Evolutionary conservation across 23 red algal species (phyloP).

Genomic region (Chondrus crispus): DNA sequence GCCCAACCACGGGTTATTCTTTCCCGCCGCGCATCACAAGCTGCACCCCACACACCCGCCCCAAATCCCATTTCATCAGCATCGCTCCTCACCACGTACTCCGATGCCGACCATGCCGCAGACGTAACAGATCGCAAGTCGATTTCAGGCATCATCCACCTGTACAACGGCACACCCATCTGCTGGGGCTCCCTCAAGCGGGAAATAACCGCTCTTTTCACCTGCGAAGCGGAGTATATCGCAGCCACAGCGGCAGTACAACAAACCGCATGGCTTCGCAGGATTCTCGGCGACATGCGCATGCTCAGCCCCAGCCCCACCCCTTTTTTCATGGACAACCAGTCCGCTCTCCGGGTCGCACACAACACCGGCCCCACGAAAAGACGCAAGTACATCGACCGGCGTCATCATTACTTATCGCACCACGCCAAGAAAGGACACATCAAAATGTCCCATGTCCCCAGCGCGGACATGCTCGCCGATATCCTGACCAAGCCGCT

Average conservation of each 20-base stretch:
- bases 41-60: no score
- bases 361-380: slow-evolving; percentile 13
- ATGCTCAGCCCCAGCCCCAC: no score
- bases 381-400: slow-evolving; percentile 32
- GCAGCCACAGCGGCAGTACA: not conserved
- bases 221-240: not conserved
- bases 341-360: not conserved
- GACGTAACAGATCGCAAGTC: not conserved
- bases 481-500: slow-evolving; percentile 6
- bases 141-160: not conserved
- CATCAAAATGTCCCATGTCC: not conserved
- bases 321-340: slow-evolving; percentile 1
- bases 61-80: no score
- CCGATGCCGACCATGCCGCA: not conserved
- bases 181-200: not conserved
- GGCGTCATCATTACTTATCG: not conserved
- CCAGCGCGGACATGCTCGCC: not conserved
- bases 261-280: not conserved
- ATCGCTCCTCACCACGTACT: not conserved
- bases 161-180: not conserved
- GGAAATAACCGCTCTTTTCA: not conserved
- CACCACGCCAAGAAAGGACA: not conserved
- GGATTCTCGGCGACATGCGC: not conserved
- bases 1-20: no score
- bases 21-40: no score